Percentiles rank a stretch among this genome's conserved stretches.
Evolutionary conservation across 2,329 filamentous ascomycete genomes (phyloP).

Genomic region (Trematosphaeria pertusa): DNA sequence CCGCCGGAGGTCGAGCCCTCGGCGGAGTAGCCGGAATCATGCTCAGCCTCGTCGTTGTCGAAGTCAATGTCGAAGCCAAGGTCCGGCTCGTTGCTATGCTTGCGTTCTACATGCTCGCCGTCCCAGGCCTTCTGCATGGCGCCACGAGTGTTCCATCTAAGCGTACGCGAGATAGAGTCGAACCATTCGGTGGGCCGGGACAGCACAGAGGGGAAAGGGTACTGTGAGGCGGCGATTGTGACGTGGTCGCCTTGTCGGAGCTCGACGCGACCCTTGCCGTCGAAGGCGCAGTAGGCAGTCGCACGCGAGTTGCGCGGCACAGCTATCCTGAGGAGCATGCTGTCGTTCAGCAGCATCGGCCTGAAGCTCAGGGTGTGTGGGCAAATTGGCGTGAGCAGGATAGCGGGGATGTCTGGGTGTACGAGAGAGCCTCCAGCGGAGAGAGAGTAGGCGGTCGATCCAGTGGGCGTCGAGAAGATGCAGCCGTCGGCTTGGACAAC

Average conservation of each 20-base stretch:
- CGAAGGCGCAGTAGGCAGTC: conserved; percentile 95
- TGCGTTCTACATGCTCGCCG: conserved; percentile 51
- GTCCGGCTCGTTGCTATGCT: conserved; percentile 55
- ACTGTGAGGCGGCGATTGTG: conserved; percentile 93
- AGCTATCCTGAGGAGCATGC: conserved; percentile 86
- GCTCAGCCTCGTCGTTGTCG: conserved; percentile 69
- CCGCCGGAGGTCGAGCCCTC: conserved; percentile 46
- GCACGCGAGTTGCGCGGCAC: conserved; percentile 86
- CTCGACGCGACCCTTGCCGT: conserved; percentile 95
- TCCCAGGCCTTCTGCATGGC: conserved; percentile 89
- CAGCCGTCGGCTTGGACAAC: conserved; percentile 96
- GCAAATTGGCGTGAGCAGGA: conserved; percentile 95
- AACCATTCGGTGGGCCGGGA: conserved; percentile 94
- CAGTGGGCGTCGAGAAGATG: conserved; percentile 96
- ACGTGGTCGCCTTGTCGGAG: conserved; percentile 93
- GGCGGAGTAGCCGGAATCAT: conserved; percentile 50
- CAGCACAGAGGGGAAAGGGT: conserved; percentile 95
- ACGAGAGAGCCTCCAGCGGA: conserved; percentile 95
- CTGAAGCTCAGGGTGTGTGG: conserved; percentile 96
- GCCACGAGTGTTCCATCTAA: conserved; percentile 93
- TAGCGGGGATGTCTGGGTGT: conserved; percentile 95
- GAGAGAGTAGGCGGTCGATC: conserved; percentile 88
- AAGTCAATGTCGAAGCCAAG: conserved; percentile 95
- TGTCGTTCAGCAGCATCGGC: conserved; percentile 96
- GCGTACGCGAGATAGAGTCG: conserved; percentile 87